phyloP scores from a whole-genome alignment of 345 rosid genomes.

The Turritis glabra region DNA sequence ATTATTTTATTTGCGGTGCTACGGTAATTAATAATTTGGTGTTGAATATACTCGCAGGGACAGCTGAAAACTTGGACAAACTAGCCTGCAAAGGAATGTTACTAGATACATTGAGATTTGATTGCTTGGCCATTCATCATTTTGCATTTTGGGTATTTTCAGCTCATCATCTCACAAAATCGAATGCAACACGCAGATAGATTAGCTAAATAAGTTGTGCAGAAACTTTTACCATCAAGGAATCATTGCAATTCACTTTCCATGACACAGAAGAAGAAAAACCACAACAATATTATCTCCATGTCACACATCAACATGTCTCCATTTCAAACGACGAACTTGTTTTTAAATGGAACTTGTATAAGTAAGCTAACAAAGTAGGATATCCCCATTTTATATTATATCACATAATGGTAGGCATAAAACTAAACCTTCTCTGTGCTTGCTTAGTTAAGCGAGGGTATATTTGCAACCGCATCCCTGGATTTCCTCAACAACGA shows the following conservation, averaged over 20 bases:
- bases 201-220: not conserved
- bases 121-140: not conserved
- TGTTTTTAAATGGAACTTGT: not conserved
- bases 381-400: not conserved
- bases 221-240: not conserved
- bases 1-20: too few relatives aligned
- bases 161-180: not conserved
- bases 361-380: not conserved
- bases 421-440: not conserved
- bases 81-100: too few relatives aligned
- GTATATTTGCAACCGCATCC: slow-evolving; percentile 48
- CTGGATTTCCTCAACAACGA: slow-evolving; percentile 63
- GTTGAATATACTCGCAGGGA: too few relatives aligned
- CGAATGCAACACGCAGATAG: not conserved
- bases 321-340: not conserved
- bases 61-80: too few relatives aligned
- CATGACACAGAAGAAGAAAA: not conserved
- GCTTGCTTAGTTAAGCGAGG: slow-evolving; percentile 3
- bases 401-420: not conserved
- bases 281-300: not conserved
- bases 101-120: too few relatives aligned
- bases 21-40: too few relatives aligned
- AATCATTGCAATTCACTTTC: too few relatives aligned
- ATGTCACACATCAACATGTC: not conserved
- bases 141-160: not conserved